A percentile compares a stretch with the other conserved stretches of the same genome.
phyloP scores from a whole-genome alignment of 805 yeast species.

The Candida tammaniensis region DNA sequence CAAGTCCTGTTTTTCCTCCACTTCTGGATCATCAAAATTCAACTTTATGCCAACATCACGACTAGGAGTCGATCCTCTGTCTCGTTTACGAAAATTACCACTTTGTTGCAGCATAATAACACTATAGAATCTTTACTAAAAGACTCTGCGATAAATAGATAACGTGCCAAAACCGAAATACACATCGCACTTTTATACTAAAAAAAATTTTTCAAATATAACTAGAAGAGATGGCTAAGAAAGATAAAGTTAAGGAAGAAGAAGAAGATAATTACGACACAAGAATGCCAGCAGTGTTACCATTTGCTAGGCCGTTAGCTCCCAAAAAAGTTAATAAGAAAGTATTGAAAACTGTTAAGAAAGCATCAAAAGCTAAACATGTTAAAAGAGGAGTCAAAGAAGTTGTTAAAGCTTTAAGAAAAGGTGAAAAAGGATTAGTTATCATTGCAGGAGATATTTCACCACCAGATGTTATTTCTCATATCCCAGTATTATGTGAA shows the following conservation, averaged over 20 bases:
- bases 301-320: constrained; percentile 94
- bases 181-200: constrained; percentile 2
- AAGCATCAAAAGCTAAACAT: constrained; percentile 97
- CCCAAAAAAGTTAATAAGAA: constrained; percentile 94
- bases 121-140: too few relatives aligned
- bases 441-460: constrained; percentile 97
- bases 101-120: too few relatives aligned
- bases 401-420: constrained; percentile 95
- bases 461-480: constrained; percentile 96
- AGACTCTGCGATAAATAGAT: too few relatives aligned
- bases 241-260: constrained; percentile 45
- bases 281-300: constrained; percentile 84
- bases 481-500: constrained; percentile 96
- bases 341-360: constrained; percentile 91
- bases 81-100: too few relatives aligned
- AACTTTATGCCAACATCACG: too few relatives aligned
- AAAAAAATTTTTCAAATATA: constrained; percentile 3
- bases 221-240: constrained; percentile 47
- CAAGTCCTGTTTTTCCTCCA: background rate
- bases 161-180: background rate
- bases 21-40: background rate
- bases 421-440: constrained; percentile 97
- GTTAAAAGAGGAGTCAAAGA: constrained; percentile 99
- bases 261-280: constrained; percentile 84
- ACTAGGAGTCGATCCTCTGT: too few relatives aligned